Percentiles rank a stretch among this genome's conserved stretches.
phyloP scores from a whole-genome alignment of 257 asterid species.

The Capsicum rhomboideum region DNA sequence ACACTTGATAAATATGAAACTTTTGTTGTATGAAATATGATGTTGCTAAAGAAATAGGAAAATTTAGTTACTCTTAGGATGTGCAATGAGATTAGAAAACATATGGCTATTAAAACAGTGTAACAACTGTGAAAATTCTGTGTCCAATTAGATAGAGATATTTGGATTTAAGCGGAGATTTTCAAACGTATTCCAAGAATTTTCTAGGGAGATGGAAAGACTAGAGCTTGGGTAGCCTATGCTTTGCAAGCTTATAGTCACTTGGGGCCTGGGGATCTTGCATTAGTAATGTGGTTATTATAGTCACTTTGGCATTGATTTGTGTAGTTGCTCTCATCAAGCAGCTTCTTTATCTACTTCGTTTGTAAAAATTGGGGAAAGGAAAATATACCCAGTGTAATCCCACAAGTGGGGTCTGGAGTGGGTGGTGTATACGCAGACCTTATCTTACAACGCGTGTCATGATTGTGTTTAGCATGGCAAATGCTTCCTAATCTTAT shows the following conservation, averaged over 20 bases:
- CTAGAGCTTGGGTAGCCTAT: neutral
- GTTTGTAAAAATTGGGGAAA: neutral
- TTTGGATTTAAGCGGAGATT: neutral
- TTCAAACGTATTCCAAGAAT: neutral
- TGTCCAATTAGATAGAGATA: neutral
- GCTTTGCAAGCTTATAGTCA: neutral
- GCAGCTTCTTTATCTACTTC: neutral
- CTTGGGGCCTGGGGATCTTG: neutral
- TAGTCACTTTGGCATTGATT: neutral
- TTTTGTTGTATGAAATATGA: neutral
- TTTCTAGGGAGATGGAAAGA: neutral
- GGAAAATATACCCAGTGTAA: neutral
- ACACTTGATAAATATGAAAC: neutral
- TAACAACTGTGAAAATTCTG: no score
- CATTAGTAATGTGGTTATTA: neutral
- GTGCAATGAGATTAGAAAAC: neutral
- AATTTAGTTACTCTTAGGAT: neutral
- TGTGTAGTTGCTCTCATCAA: neutral
- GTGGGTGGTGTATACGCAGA: neutral
- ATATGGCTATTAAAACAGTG: neutral
- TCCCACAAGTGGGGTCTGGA: neutral
- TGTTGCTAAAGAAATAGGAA: neutral
- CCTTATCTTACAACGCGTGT: neutral
- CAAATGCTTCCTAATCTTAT: neutral
- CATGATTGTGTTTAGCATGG: neutral